A percentile compares a stretch with the other conserved stretches of the same genome.
phyloP scores from a whole-genome alignment of 768 basidiomycete genomes.

The Panellus pusillus region DNA sequence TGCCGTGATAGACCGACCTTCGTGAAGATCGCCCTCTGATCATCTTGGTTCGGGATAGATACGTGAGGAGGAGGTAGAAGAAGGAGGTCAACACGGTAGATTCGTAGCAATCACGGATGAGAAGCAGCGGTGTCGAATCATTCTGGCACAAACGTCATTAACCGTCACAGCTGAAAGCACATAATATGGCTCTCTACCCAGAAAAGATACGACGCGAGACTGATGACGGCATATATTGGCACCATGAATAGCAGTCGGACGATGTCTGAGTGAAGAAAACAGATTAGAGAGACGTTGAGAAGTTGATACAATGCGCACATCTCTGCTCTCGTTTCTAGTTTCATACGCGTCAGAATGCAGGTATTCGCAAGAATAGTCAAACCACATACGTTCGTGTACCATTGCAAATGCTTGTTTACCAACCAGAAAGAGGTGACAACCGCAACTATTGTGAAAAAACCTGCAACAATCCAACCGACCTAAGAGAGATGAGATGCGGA shows the following conservation, averaged over 20 bases:
- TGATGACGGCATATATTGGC: conserved; percentile 69
- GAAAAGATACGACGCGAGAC: conserved; percentile 67
- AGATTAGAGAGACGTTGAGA: background rate
- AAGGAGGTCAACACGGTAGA: conserved; percentile 73
- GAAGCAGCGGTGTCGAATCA: conserved; percentile 65
- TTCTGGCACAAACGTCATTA: conserved; percentile 38
- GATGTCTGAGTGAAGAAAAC: conserved; percentile 46
- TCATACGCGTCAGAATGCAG: background rate
- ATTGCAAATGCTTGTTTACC: conserved; percentile 68
- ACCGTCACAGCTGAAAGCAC: background rate
- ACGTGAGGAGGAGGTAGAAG: conserved; percentile 74
- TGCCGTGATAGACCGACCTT: conserved; percentile 59
- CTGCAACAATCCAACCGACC: conserved; percentile 72
- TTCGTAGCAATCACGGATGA: conserved; percentile 76
- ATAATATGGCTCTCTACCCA: conserved; percentile 46
- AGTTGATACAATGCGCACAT: conserved; percentile 38
- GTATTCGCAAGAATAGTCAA: background rate
- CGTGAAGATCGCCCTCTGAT: conserved; percentile 60
- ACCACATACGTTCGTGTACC: conserved; percentile 65
- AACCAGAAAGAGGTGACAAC: conserved; percentile 67
- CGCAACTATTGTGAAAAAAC: conserved; percentile 57
- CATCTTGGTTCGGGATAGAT: conserved; percentile 64
- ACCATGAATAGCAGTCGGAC: conserved; percentile 78
- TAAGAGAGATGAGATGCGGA: conserved; percentile 24
- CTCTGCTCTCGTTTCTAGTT: conserved; percentile 67